Evolutionary conservation across 23 red algal species (phyloP), one percentile per base, ranked within the genome.

Genomic region (Gracilaria gracilis): DNA sequence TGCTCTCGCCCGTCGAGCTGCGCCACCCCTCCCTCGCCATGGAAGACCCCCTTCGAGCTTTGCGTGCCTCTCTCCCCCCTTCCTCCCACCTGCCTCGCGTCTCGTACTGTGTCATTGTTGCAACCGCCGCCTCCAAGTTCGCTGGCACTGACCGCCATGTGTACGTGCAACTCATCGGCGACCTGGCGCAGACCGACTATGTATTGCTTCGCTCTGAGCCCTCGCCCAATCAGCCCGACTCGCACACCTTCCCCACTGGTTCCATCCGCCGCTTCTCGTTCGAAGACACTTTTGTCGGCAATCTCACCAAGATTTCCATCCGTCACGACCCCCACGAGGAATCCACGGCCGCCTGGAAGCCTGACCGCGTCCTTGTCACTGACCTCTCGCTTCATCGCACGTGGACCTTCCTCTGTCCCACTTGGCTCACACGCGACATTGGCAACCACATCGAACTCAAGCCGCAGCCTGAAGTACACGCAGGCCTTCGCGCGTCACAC

Each of bases 301-400:
- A 92, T 61, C 46, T 92, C 65, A 84, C 69, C 67, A 84, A 74
- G 65, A 92, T 92, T 54, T 40, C 80, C 15, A 31, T 92, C 31
- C 80, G 80, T 17, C 89, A 84, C 67, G 89, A 83, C 57, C 64
- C 66, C 7, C 40, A 62, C 48, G 79, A 92, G 47, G 79, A 77
- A 40, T 28, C 48, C 24, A 57, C 37, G 3, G 89, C 64, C 34
- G 89, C 79, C 31, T 92, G 89, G 89, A 83, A 84, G 57, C 89
- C 73, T n/a, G 47, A 92, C 46, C 79, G 80, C 48, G 55, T 92
- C 59, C 35, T 92, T 33, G 89, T 92, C 67, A 67, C 47, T 15
- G 67, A 92, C 69, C 36, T 82, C 12, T 49, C 48, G 23, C 36
- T 92, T 17, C 89, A 84, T 75, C 77, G 89, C 46, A 84, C 77